Evolutionary conservation across 768 basidiomycete genomes (phyloP).

Genomic region (Suillus subaureus): DNA sequence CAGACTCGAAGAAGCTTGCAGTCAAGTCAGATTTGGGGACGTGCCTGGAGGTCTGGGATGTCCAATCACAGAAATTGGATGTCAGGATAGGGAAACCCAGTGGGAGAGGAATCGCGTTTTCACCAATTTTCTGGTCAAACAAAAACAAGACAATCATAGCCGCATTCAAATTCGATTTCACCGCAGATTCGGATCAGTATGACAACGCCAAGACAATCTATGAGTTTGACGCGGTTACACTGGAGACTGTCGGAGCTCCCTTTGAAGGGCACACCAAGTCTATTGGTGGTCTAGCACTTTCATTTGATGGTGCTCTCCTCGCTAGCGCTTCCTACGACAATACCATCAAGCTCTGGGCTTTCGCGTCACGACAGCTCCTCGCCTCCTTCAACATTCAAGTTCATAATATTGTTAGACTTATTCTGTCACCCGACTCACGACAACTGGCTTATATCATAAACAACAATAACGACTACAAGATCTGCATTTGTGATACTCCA

Average conservation of each 20-base stretch:
- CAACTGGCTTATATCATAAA: too few species aligned
- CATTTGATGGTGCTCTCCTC: neutral
- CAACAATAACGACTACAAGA: neutral
- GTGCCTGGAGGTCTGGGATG: neutral
- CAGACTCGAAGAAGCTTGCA: neutral
- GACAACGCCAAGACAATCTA: neutral
- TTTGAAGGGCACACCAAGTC: neutral
- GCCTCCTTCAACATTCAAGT: neutral
- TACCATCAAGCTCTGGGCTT: neutral
- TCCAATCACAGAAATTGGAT: neutral
- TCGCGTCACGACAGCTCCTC: neutral
- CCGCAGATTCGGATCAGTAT: too few species aligned
- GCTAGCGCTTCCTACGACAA: rapidly evolving
- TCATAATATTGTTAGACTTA: too few species aligned
- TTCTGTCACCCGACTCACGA: too few species aligned
- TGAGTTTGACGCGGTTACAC: neutral
- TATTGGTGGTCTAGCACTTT: neutral
- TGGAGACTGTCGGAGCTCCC: neutral
- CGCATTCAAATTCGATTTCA: neutral
- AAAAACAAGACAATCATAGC: neutral
- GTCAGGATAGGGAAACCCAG: neutral
- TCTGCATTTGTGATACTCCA: neutral
- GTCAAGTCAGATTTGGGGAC: rapidly evolving
- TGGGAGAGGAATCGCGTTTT: rapidly evolving
- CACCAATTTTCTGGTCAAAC: neutral